Conservation (phyloP, 768 basidiomycete species). For the Exidia glandulosa region DNA sequence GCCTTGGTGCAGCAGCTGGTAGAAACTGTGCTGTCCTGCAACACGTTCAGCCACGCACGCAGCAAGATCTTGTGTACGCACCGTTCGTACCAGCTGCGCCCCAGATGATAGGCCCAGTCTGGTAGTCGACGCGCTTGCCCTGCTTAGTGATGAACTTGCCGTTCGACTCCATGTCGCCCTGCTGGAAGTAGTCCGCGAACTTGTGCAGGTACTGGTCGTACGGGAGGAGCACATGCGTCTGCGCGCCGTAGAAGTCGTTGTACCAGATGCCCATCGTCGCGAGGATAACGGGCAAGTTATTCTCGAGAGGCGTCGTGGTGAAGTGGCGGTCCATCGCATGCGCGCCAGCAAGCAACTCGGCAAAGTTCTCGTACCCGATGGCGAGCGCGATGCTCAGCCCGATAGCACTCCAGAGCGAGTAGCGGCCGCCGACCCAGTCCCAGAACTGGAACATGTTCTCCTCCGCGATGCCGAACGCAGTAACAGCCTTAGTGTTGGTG, state of each 20-base stretch:
- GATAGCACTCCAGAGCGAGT: slow-evolving; percentile 97
- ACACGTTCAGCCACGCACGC: too few species aligned
- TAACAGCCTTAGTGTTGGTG: slow-evolving; percentile 91
- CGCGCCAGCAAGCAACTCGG: slow-evolving; percentile 78
- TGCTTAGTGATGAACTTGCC: slow-evolving; percentile 94
- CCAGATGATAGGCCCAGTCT: slow-evolving; percentile 99
- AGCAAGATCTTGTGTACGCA: too few species aligned
- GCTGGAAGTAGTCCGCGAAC: slow-evolving; percentile 99
- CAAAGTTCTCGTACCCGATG: slow-evolving; percentile 92
- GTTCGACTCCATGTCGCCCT: slow-evolving; percentile 99
- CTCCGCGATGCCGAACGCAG: slow-evolving; percentile 80
- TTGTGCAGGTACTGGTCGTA: slow-evolving; percentile 99
- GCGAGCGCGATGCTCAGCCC: slow-evolving; percentile 89
- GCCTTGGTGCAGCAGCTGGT: slow-evolving; percentile 92
- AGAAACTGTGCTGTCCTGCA: slow-evolving; percentile 94
- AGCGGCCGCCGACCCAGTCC: slow-evolving; percentile 99
- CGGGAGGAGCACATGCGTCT: slow-evolving; percentile 90
- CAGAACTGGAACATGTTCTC: slow-evolving; percentile 99
- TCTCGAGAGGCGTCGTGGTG: slow-evolving; percentile 73
- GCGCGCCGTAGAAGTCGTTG: slow-evolving; percentile 95
- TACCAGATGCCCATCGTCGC: slow-evolving; percentile 94
- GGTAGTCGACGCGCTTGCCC: slow-evolving; percentile 86
- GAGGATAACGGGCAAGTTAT: slow-evolving; percentile 85
- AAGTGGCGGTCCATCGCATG: slow-evolving; percentile 99
- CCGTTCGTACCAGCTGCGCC: slow-evolving; percentile 94